Evolutionary conservation across 1,284 basidiomycete species (phyloP), one percentile per base, ranked within the genome.

Genomic region (Papiliotrema nemorosa): DNA sequence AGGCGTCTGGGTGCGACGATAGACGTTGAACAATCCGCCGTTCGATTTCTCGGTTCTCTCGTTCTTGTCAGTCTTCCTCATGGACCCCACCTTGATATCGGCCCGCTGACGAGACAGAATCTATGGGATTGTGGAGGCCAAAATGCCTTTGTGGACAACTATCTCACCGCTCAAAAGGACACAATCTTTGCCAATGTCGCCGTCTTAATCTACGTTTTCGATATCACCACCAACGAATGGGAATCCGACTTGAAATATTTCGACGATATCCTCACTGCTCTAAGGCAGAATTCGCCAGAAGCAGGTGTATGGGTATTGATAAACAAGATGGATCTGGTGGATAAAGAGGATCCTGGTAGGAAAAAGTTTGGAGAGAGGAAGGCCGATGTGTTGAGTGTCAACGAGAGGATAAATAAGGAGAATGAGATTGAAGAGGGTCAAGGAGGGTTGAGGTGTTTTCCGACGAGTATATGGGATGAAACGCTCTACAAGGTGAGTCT

Each of bases 121-220:
- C 81, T 98, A 13, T 97, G 94, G 93, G 96, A 98, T 75, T 97
- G 94, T 62, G 94, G 94, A 42, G 94, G 94, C 3, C 96, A 98
- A 77, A 91, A 97, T 65, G 84, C 90, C 14, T 98, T 97, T 79
- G 92, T 97, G 84, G 92, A 96, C 73, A 88, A 87, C 42, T 98
- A 97, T 75, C 84, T 97, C 56, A 85, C 86, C 34, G 84, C 87
- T 0, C 90, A 97, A 70, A 86, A 88, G 56, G 81, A 86, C 29
- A 92, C 89, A 38, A 92, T 97, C 60, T 99, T 98, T 77, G 85
- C 88, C 62, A 87, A 93, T 64, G 94, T 97, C 50, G 92, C 91
- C 12, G 90, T 97, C 36, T 82, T 98, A 69, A 97, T 98, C 66
- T 98, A 98, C 74, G 96, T 98, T 9, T 97, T 98, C 57, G 94